Percentiles rank a stretch among this genome's conserved stretches.
Evolutionary conservation across 2,329 filamentous ascomycete species (phyloP).

Genomic region (Verticillium albo-atrum): DNA sequence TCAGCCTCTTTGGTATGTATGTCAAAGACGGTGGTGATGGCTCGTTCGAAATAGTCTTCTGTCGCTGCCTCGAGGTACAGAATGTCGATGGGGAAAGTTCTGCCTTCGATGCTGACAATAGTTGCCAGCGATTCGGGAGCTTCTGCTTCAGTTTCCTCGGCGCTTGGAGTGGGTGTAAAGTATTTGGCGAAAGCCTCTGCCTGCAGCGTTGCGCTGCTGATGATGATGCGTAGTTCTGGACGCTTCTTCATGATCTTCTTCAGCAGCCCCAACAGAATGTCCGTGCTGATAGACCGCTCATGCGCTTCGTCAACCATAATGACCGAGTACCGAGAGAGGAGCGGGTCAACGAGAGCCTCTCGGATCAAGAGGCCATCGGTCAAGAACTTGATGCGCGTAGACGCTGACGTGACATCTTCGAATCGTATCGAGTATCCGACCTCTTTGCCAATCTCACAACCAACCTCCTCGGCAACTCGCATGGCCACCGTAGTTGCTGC

Average conservation of each 20-base stretch:
- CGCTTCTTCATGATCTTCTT: constrained; percentile 85
- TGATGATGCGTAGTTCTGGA: constrained; percentile 77
- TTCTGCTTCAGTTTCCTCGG: constrained; percentile 2
- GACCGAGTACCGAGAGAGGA: constrained; percentile 86
- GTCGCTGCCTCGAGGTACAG: constrained; percentile 74
- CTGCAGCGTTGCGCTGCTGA: constrained; percentile 91
- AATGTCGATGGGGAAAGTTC: constrained; percentile 83
- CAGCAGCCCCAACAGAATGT: constrained; percentile 81
- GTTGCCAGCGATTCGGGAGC: constrained; percentile 16
- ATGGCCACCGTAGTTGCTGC: constrained; percentile 87
- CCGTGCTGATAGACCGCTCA: constrained; percentile 87
- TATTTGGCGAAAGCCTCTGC: constrained; percentile 82
- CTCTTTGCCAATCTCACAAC: constrained; percentile 81
- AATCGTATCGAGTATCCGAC: constrained; percentile 91
- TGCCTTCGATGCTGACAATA: constrained; percentile 82
- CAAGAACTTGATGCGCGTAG: constrained; percentile 88
- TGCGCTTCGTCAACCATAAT: constrained; percentile 99
- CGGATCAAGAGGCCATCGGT: constrained; percentile 89
- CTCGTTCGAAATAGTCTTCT: constrained; percentile 82
- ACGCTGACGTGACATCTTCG: constrained; percentile 83
- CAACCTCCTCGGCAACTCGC: constrained; percentile 84
- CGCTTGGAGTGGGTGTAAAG: constrained; percentile 43
- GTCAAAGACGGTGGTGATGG: constrained; percentile 78
- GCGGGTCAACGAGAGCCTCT: constrained; percentile 88
- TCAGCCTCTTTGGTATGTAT: constrained; percentile 77